Evolutionary conservation across 1,284 basidiomycete genomes (phyloP).

Genomic region (Malassezia yamatoensis): DNA sequence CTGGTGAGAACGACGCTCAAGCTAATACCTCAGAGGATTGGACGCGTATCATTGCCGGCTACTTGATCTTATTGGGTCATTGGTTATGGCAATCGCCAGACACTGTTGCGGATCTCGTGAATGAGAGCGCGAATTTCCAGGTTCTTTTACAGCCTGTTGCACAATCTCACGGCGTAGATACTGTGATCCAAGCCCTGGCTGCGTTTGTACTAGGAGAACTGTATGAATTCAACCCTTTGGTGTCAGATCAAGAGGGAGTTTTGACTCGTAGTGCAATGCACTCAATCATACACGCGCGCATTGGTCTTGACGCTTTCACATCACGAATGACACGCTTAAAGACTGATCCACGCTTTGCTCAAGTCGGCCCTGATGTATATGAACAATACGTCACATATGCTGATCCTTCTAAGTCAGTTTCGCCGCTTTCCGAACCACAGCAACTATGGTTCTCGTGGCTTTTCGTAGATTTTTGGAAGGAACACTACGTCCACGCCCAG

Average conservation of each 20-base stretch:
- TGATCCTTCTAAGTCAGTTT: slow-evolving; percentile 12
- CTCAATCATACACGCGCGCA: slow-evolving; percentile 68
- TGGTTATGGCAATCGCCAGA: slow-evolving; percentile 96
- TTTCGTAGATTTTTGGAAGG: slow-evolving; percentile 97
- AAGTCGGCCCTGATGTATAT: slow-evolving; percentile 67
- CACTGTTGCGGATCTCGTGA: slow-evolving; percentile 77
- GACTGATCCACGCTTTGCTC: slow-evolving; percentile 82
- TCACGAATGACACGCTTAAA: slow-evolving; percentile 75
- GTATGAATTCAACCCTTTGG: slow-evolving; percentile 53
- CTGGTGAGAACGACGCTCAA: slow-evolving; percentile 19
- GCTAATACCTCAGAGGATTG: slow-evolving; percentile 52
- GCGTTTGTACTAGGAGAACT: slow-evolving; percentile 83
- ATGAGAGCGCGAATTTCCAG: slow-evolving; percentile 74
- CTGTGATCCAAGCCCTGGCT: slow-evolving; percentile 77
- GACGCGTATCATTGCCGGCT: slow-evolving; percentile 77
- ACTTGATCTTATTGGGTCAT: slow-evolving; percentile 69
- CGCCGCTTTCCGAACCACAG: slow-evolving; percentile 21
- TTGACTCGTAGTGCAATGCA: slow-evolving; percentile 35
- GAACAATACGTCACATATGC: slow-evolving; percentile 19
- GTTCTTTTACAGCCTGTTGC: slow-evolving; percentile 74
- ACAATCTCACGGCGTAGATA: slow-evolving; percentile 72
- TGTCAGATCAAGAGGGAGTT: slow-evolving; percentile 6
- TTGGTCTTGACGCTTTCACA: slow-evolving; percentile 75
- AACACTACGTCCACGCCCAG: slow-evolving; percentile 56
- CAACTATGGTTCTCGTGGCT: slow-evolving; percentile 89